These are phyloP conservation scores for Cyclotella cryptica DNA, from an alignment of 108 stramenopile species.

Conservation along the genomic window DNA sequence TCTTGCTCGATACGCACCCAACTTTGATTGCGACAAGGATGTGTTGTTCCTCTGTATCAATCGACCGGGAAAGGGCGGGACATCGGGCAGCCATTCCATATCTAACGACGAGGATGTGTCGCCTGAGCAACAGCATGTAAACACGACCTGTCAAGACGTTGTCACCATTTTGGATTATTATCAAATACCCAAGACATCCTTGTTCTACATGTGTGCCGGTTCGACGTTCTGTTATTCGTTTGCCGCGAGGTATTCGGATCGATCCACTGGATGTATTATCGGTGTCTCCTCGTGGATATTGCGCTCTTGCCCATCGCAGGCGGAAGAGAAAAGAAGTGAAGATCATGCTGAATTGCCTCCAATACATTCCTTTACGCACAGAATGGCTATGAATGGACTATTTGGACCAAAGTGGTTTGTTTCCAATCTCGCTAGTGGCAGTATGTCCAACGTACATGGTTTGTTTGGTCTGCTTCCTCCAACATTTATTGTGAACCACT, in stretches of 20 bases:
- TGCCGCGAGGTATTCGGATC: conserved; percentile 18
- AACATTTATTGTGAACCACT: background rate
- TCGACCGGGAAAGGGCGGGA: conserved; percentile 40
- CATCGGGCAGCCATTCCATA: conserved; percentile 11
- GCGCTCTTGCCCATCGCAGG: conserved; percentile 12
- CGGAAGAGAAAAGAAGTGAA: background rate
- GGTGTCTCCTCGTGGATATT: conserved; percentile 38
- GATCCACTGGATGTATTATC: conserved; percentile 40
- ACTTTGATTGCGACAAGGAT: conserved; percentile 17
- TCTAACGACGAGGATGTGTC: background rate
- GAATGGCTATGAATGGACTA: conserved; percentile 34
- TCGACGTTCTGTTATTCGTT: conserved; percentile 38
- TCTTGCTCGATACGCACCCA: conserved; percentile 20
- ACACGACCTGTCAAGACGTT: conserved; percentile 27
- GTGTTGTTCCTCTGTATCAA: conserved; percentile 37
- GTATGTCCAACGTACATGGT: conserved; percentile 1
- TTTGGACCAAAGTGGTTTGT: conserved; percentile 34
- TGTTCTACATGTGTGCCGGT: conserved; percentile 46
- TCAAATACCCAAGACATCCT: conserved; percentile 16
- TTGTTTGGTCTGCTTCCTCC: conserved; percentile 16
- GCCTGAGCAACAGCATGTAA: conserved; percentile 17
- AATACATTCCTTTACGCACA: conserved; percentile 3
- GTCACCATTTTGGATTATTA: conserved; percentile 33
- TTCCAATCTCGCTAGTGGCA: conserved; percentile 18
- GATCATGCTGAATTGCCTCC: background rate